Base-by-base conservation (phyloP, 2,329 filamentous ascomycete species). In the Penicillium frequentans region DNA sequence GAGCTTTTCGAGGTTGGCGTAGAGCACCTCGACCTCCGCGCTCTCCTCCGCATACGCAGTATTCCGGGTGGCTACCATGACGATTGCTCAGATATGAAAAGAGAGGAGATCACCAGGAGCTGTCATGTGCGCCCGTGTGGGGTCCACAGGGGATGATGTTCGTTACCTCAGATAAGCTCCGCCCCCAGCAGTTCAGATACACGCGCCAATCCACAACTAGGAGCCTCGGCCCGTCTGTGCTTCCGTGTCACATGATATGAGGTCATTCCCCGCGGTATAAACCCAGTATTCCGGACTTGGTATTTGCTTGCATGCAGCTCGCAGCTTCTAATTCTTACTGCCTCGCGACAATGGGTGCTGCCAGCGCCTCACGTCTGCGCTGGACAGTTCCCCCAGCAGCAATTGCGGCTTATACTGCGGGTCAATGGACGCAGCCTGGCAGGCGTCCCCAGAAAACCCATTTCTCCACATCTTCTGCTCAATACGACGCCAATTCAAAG, bases 1-100 rank as follows among this genome's bases (percentile, higher is more conserved):
- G 66, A 96, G 96, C 83, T 96, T 98, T 67, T 96, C 91, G 60
- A 98, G 86, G 64, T 86, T 86, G 55, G 86, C 85, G 63, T 83
- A 84, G 24, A 88, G 75, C 53, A 88, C 85, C 72, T 88, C 85
- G 43, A 88, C 86, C 73, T 88, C 86, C 7, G 86, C 86, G 70
- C 84, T 85, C 77, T 88, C 86, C 75, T 88, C 86, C 35, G 84
- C 84, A 71, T 84, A 84, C 37, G 82, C 82, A 54, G 79, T 80
- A 72, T 83, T 84, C 61, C 82, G 79, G 57, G 79, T 77, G 52
- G 75, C 82, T 55, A 83, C 81, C 84, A 86, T 84, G 55, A 58
- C 67, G 54, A 54, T 52, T 47, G 52, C 54, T 64, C 58, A 60
- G 57, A 51, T 56, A 52, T 55, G 54, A 60, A 63, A 44, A 26